Evolutionary conservation across 805 yeast genomes (phyloP).

Genomic region (Debaryomyces prosopidis): DNA sequence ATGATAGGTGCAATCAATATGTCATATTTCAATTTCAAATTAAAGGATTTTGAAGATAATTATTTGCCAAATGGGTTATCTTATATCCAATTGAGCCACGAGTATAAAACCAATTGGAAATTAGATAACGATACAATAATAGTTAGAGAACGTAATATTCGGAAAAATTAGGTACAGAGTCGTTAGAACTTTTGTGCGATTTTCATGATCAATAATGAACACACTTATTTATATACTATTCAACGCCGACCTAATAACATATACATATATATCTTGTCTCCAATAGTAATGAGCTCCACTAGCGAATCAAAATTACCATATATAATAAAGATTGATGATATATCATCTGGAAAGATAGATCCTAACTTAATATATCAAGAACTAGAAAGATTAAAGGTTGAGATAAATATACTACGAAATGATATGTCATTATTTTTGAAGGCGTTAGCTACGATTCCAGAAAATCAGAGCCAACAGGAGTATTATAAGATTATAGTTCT

Average conservation of each 20-base stretch:
- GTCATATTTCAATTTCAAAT: slow-evolving; percentile 40
- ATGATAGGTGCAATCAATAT: slow-evolving; percentile 30
- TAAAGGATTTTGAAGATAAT: slow-evolving; percentile 20
- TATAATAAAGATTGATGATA: slow-evolving; percentile 41
- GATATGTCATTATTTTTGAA: slow-evolving; percentile 40
- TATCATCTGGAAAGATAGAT: slow-evolving; percentile 42
- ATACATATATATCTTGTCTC: neutral
- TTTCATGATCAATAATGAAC: neutral
- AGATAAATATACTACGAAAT: slow-evolving; percentile 41
- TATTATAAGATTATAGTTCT: slow-evolving; percentile 37
- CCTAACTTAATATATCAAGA: slow-evolving; percentile 45
- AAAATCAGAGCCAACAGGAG: slow-evolving; percentile 33
- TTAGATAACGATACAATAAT: slow-evolving; percentile 23
- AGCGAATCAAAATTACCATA: slow-evolving; percentile 25
- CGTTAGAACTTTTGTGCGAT: neutral
- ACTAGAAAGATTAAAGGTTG: slow-evolving; percentile 40
- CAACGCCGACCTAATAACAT: neutral
- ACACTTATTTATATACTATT: neutral
- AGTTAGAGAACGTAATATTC: slow-evolving; percentile 21
- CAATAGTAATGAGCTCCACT: slow-evolving; percentile 2
- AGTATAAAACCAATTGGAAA: slow-evolving; percentile 32
- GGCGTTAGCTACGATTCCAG: slow-evolving; percentile 35
- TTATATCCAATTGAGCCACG: slow-evolving; percentile 15
- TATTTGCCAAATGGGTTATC: slow-evolving; percentile 28
- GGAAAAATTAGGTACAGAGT: neutral